Conservation (phyloP, 352 stramenopile genomes). For the Phytophthora pinifolia region DNA sequence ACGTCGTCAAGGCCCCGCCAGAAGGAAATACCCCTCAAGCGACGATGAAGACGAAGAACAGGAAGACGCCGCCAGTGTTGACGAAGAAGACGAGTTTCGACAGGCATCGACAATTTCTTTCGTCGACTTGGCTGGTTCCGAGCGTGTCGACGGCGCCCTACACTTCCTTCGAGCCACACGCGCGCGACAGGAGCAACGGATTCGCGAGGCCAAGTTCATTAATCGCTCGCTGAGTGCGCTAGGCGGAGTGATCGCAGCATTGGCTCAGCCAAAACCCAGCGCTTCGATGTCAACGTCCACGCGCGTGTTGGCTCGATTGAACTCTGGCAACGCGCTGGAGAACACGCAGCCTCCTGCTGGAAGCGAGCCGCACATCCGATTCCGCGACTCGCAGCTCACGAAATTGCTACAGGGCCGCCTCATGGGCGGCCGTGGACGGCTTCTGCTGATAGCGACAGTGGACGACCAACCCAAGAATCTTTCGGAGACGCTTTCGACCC, state of each 20-base stretch:
- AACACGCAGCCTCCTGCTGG: constrained; percentile 4
- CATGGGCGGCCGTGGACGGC: constrained; percentile 38
- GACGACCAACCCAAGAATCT: constrained; percentile 56
- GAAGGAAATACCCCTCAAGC: constrained; percentile 13
- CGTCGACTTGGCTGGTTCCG: constrained; percentile 71
- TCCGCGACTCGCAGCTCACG: constrained; percentile 74
- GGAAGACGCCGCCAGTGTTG: neutral
- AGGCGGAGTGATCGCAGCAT: constrained; percentile 62
- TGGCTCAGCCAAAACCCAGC: constrained; percentile 36
- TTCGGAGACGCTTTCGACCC: constrained; percentile 64
- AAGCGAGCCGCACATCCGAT: constrained; percentile 45
- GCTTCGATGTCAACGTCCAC: constrained; percentile 1
- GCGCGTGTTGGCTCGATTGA: constrained; percentile 7
- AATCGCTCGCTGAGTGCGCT: constrained; percentile 70
- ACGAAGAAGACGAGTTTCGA: constrained; percentile 5
- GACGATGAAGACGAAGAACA: constrained; percentile 19
- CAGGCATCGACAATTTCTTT: constrained; percentile 55
- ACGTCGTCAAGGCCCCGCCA: constrained; percentile 2
- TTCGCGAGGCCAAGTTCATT: constrained; percentile 81
- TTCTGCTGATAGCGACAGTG: constrained; percentile 67
- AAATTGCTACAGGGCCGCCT: constrained; percentile 65
- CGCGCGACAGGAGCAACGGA: constrained; percentile 54
- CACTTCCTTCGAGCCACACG: constrained; percentile 56
- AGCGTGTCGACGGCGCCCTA: constrained; percentile 54
- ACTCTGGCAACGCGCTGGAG: constrained; percentile 2